Percentiles rank a stretch among this genome's conserved stretches.
Conservation (phyloP, 2,329 filamentous ascomycete species). For the Fusarium torulosum region DNA sequence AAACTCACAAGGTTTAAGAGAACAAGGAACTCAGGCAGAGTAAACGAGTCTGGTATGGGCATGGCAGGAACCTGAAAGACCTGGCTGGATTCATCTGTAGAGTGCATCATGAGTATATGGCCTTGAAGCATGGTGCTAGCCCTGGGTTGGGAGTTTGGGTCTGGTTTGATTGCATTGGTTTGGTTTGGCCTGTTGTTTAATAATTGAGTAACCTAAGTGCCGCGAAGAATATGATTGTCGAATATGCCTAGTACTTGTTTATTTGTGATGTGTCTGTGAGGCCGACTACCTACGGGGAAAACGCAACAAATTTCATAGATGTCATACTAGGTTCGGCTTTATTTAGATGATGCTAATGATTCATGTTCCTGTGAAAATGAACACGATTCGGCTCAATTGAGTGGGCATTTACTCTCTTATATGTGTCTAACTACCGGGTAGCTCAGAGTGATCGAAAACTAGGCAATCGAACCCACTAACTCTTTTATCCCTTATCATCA, state of each 20-base stretch:
- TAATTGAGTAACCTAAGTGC: conserved; percentile 30
- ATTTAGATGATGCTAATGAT: background rate
- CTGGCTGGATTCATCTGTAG: conserved; percentile 16
- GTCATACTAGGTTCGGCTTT: background rate
- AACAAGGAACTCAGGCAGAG: background rate
- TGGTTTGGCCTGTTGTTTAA: conserved; percentile 17
- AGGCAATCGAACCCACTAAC: background rate
- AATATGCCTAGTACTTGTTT: background rate
- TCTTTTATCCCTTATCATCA: background rate
- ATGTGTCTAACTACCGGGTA: conserved; percentile 17
- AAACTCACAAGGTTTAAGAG: conserved; percentile 61
- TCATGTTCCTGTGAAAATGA: too few relatives aligned
- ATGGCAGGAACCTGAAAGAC: background rate
- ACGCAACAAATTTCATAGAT: background rate
- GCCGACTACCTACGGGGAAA: too few relatives aligned
- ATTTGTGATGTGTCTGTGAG: background rate
- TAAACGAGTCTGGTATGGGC: background rate
- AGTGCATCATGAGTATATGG: conserved; percentile 13
- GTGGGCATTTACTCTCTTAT: background rate
- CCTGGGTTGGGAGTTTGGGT: conserved; percentile 31
- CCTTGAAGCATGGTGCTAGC: conserved; percentile 20
- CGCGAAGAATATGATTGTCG: conserved; percentile 11
- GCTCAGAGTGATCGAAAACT: background rate
- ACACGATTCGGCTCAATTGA: background rate
- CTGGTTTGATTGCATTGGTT: conserved; percentile 18